Conservation (phyloP, 2,329 filamentous ascomycete species). For the Trichophyton rubrum region DNA sequence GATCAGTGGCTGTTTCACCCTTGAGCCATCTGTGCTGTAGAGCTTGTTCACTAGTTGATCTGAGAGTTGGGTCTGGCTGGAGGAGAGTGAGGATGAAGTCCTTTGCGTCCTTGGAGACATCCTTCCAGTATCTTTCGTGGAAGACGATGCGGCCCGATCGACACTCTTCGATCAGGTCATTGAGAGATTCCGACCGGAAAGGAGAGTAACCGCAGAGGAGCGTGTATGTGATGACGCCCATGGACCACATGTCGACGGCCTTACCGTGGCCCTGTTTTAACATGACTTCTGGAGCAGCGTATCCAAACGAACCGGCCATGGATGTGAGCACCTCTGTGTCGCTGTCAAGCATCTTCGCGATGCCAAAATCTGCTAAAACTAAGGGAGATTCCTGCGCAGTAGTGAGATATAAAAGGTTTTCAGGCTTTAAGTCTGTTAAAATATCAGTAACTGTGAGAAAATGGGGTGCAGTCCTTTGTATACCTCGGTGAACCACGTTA, state of each 20-base stretch:
- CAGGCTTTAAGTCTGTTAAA: slow-evolving; percentile 76
- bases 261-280: slow-evolving; percentile 94
- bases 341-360: slow-evolving; percentile 91
- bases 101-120: slow-evolving; percentile 90
- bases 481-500: slow-evolving; percentile 91
- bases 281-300: slow-evolving; percentile 97
- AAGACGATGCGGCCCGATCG: slow-evolving; percentile 73
- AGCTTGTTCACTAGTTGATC: slow-evolving; percentile 68
- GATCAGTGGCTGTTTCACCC: slow-evolving; percentile 81
- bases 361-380: slow-evolving; percentile 93
- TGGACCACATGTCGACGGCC: slow-evolving; percentile 97
- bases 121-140: slow-evolving; percentile 97
- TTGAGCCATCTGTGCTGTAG: slow-evolving; percentile 78
- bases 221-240: slow-evolving; percentile 97
- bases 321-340: slow-evolving; percentile 88
- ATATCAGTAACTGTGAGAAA: slow-evolving; percentile 6
- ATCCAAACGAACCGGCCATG: slow-evolving; percentile 97
- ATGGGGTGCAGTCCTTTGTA: not conserved
- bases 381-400: slow-evolving; percentile 65
- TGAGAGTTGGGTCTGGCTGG: slow-evolving; percentile 61
- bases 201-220: slow-evolving; percentile 96
- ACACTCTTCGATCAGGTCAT: slow-evolving; percentile 91
- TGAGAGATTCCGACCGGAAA: slow-evolving; percentile 87
- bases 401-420: slow-evolving; percentile 91
- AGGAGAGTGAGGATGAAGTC: slow-evolving; percentile 78